Evolutionary conservation across 2,329 filamentous ascomycete genomes (phyloP), one percentile per base, ranked within the genome.

Genomic region (Alternaria consortialis): DNA sequence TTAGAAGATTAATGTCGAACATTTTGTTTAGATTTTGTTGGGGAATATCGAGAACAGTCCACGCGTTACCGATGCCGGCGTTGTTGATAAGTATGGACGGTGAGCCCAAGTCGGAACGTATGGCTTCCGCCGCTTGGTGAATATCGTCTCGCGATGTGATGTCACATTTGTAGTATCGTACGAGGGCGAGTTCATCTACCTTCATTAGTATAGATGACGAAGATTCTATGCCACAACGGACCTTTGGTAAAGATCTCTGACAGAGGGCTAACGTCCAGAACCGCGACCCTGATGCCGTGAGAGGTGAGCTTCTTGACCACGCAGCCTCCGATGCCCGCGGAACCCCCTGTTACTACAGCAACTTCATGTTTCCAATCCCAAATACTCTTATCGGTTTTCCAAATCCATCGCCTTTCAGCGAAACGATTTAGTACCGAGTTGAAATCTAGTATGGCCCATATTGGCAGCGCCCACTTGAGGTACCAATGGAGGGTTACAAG

Each of bases 321-420:
- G 17, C 62, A 67, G 15, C 72, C 74, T 27, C 77, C 77, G 13
- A 80, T 79, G 6, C 77, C 77, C 23, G 67, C 66, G 2, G 74
- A 74, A 23, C 77, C 77, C 5, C 77, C 77, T 7, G 77, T 80
- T 27, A 80, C 70, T 17, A 79, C 74, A 17, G 75, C 76, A 1
- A 79, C 48, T 52, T 80, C 76, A 5, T 64, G 59, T 27, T 65
- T 57, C 75, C 73, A 78, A 13, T 72, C 48, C 76, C 77, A 78
- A 2, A 42, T 46, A 29, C 56, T 68, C 50, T 68, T 70, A 50
- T 76, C 72, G 40, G 69, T 66, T 17, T 56, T 71, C 63, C 79
- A 74, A 7, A 73, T 62, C 78, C 80, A 83, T 60, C 79, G 77
- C 68, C 82, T 77, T 51, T 73, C 68, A 6, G 77, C 76, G 71